Evolutionary conservation across 345 rosid species (phyloP), one percentile per base, ranked within the genome.

Genomic region (Brassica cretica): DNA sequence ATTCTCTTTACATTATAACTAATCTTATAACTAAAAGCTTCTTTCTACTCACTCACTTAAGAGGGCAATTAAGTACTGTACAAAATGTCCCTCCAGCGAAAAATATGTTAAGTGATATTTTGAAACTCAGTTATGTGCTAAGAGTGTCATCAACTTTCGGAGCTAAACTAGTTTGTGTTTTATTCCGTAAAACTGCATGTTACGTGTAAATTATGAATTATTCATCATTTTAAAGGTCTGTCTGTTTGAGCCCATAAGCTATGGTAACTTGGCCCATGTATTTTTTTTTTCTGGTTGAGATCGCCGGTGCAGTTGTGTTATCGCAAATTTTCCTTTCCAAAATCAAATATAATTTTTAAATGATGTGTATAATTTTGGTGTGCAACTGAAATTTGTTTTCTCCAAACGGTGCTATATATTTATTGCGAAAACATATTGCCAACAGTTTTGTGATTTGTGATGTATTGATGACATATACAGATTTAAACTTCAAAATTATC

Each of bases 261-360:
- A 19, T 30, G 19, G 62, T 68, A 60, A 46, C 10, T 21, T 49
- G 69, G 79, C 74, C 64, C 39, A 68, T 46, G 49, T 5, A 75
- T 6, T 73, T 27, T 21, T 6, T 6, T 33, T 33, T 27, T 6
- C 21, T 55, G 7, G 27, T 19, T 3, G 8, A 12, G 3, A 71
- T 56, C 24, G 7, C 9, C 21, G 19, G 3, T 56, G 0, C 32
- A 19, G 12, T 19, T 6, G 5, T 39, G 46, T 24, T 58, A 56
- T 41, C 14, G 18, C 72, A 35, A 58, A 30, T 10, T 1, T 5
- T 30, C 7, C 18, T 18, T 60, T 14, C 27, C 16, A 39, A 12
- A 32, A 16, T 39, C 32, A 39, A 33, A 18, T 16, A 7, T 33
- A 2, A 5, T 6, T n/a, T 6, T 51, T 15, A 33, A 55, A 12